These are phyloP conservation scores for Phytophthora pini DNA, from an alignment of 352 stramenopile species.

Conservation along the genomic window DNA sequence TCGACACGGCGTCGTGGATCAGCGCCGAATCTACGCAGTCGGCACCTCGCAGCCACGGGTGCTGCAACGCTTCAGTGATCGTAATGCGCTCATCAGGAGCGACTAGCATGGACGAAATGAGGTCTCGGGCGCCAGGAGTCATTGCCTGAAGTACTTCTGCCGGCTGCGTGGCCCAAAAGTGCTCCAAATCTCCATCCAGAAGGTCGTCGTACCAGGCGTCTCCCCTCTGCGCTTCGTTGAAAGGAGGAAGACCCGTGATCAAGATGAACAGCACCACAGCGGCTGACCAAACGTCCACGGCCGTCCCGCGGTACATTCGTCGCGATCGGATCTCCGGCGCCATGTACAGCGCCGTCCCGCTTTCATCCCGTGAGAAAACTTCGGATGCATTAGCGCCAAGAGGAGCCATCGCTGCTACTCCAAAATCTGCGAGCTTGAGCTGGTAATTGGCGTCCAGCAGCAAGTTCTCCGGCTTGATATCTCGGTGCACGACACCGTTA, in stretches of 20 bases:
- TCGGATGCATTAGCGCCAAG: slow-evolving; percentile 26
- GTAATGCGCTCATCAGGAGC: slow-evolving; percentile 70
- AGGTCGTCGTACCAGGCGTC: slow-evolving; percentile 85
- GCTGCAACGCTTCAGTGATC: slow-evolving; percentile 56
- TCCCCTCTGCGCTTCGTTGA: slow-evolving; percentile 70
- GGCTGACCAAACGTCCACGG: slow-evolving; percentile 89
- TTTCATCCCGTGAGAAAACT: slow-evolving; percentile 55
- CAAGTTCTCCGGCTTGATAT: slow-evolving; percentile 94
- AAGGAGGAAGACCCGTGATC: slow-evolving; percentile 89
- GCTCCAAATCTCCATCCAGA: slow-evolving; percentile 49
- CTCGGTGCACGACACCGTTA: slow-evolving; percentile 80
- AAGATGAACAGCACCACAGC: slow-evolving; percentile 94
- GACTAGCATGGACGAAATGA: slow-evolving; percentile 75
- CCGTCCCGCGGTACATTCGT: slow-evolving; percentile 70
- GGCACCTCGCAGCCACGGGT: slow-evolving; percentile 65
- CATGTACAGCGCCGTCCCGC: slow-evolving; percentile 90
- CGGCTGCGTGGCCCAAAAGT: slow-evolving; percentile 67
- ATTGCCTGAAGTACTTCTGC: slow-evolving; percentile 43
- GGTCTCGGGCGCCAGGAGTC: slow-evolving; percentile 61
- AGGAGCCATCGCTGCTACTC: slow-evolving; percentile 78
- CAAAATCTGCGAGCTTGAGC: slow-evolving; percentile 95
- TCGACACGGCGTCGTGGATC: slow-evolving; percentile 45
- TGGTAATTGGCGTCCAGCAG: slow-evolving; percentile 80
- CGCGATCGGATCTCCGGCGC: slow-evolving; percentile 78
- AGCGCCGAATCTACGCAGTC: slow-evolving; percentile 43